Conservation (phyloP, 2,329 filamentous ascomycete species). For the Claviceps capensis region DNA sequence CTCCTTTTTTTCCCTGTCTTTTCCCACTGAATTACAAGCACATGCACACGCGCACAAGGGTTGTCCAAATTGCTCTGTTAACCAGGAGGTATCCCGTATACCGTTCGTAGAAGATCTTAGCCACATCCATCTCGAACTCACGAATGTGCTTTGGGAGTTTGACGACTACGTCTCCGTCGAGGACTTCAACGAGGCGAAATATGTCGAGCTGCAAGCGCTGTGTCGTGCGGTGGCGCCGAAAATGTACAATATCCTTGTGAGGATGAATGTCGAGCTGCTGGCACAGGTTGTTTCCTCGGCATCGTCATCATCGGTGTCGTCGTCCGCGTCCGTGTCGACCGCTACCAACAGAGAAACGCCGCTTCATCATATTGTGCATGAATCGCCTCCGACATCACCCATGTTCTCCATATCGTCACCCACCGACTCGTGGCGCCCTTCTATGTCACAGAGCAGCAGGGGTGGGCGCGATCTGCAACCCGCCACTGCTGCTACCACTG, state of each 20-base stretch:
- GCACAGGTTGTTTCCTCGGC: slow-evolving; percentile 9
- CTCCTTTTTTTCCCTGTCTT: neutral
- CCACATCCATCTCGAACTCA: slow-evolving; percentile 31
- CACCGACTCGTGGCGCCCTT: neutral
- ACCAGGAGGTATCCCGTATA: neutral
- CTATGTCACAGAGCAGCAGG: neutral
- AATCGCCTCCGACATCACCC: slow-evolving; percentile 6
- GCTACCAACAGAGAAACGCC: slow-evolving; percentile 4
- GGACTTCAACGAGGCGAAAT: slow-evolving; percentile 35
- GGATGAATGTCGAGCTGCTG: slow-evolving; percentile 35
- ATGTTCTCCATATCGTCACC: neutral
- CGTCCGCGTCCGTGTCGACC: neutral
- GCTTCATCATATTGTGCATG: slow-evolving; percentile 4
- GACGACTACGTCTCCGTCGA: slow-evolving; percentile 38
- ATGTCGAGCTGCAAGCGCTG: slow-evolving; percentile 30
- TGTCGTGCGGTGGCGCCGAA: slow-evolving; percentile 35
- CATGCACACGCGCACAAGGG: neutral
- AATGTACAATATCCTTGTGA: slow-evolving; percentile 36
- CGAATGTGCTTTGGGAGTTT: slow-evolving; percentile 40
- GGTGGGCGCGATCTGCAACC: neutral
- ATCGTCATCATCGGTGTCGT: neutral
- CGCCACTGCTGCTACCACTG: neutral
- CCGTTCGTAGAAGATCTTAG: slow-evolving; percentile 32
- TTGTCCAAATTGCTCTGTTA: neutral
- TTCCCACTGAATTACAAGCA: neutral